A percentile compares a stretch with the other conserved stretches of the same genome.
Evolutionary conservation across 805 yeast genomes (phyloP).

Genomic region (Candida arabinofermentans): DNA sequence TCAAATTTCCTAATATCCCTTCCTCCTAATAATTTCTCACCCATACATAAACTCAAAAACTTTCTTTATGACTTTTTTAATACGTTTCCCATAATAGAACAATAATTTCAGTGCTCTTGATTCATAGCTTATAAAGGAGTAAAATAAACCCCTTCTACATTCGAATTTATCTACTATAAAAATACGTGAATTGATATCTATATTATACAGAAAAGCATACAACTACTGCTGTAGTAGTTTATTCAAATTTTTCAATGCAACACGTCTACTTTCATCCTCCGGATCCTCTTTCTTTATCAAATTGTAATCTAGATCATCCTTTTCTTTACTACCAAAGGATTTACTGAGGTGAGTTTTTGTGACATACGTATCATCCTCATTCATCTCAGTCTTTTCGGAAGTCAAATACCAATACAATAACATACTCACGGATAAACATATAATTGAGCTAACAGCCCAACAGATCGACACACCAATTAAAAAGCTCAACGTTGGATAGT

Average conservation of each 20-base stretch:
- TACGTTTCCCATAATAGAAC: no score
- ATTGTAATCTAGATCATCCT: neutral
- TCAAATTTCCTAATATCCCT: no score
- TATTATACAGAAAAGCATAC: no score
- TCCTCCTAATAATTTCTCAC: no score
- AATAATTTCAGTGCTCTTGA: no score
- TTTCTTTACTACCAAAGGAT: neutral
- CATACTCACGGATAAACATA: conserved; percentile 29
- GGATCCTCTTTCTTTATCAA: neutral
- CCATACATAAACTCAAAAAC: no score
- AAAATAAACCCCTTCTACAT: no score
- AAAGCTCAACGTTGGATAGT: conserved; percentile 32
- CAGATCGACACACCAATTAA: conserved; percentile 35
- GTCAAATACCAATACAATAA: conserved; percentile 22
- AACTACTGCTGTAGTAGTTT: neutral
- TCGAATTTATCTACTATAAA: no score
- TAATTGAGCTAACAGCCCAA: conserved; percentile 33
- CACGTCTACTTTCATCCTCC: neutral
- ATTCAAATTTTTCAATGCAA: neutral
- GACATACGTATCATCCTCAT: neutral
- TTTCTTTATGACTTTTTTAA: no score
- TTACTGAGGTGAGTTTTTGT: no score
- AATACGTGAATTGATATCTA: no score
- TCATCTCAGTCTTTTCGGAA: neutral
- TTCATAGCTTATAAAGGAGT: no score